Percentiles rank a stretch among this genome's conserved stretches.
Conservation (phyloP, 164 flowering plant species). For the Chloranthus sessilifolius region DNA sequence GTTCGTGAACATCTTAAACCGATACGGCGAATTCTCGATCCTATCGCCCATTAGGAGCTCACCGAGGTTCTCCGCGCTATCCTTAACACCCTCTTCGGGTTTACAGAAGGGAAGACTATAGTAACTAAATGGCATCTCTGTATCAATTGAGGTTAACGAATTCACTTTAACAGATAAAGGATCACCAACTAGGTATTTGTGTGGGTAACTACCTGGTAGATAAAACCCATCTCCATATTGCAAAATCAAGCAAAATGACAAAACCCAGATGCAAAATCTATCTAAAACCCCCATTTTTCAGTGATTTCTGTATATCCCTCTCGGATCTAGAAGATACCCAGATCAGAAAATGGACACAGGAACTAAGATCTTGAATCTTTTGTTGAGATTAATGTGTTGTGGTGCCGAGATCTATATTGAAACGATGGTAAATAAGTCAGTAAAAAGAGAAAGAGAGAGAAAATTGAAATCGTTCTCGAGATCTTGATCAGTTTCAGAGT, state of each 20-base stretch:
- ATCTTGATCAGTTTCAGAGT: no score
- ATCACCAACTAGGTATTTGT: constrained; percentile 45
- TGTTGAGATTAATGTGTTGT: no score
- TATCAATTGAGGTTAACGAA: constrained; percentile 66
- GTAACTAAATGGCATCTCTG: constrained; percentile 69
- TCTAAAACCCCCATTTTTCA: background rate
- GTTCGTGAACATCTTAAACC: constrained; percentile 50
- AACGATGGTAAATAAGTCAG: no score
- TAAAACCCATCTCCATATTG: constrained; percentile 48
- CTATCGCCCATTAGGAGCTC: constrained; percentile 84
- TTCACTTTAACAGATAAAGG: constrained; percentile 54
- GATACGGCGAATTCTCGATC: constrained; percentile 74
- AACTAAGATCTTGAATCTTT: background rate
- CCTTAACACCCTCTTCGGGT: constrained; percentile 60
- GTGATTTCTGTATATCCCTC: background rate
- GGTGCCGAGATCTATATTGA: no score
- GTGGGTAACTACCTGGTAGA: constrained; percentile 80
- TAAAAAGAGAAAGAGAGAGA: no score
- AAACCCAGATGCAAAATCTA: constrained; percentile 37
- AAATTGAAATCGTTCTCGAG: no score
- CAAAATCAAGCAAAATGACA: constrained; percentile 29
- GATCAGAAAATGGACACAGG: constrained; percentile 1
- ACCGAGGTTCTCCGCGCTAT: constrained; percentile 71
- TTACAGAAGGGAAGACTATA: constrained; percentile 64
- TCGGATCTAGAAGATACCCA: constrained; percentile 14